Percentiles rank a stretch among this genome's conserved stretches.
These are phyloP conservation scores for Solanum neorickii DNA, from an alignment of 257 asterid genomes.

Conservation along the genomic window DNA sequence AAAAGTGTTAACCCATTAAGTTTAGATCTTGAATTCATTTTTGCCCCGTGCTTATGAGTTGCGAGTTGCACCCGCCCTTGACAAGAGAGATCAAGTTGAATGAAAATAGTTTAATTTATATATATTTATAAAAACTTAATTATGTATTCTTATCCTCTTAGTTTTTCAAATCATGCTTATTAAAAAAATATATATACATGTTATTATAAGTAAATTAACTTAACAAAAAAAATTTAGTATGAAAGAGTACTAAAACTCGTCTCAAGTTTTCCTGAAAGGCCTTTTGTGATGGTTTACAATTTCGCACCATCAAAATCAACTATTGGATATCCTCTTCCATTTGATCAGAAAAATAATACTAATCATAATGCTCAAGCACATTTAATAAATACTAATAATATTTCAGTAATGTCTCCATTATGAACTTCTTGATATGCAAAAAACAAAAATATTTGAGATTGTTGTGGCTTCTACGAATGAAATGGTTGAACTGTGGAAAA, in stretches of 20 bases:
- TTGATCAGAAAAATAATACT: background rate
- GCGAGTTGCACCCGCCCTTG: background rate
- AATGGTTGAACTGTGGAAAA: constrained; percentile 27
- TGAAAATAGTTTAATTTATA: background rate
- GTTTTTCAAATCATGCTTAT: background rate
- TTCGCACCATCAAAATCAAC: background rate
- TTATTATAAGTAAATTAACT: background rate
- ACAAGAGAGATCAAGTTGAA: background rate
- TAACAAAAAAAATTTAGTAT: constrained; percentile 6
- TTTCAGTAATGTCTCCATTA: background rate
- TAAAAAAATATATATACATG: background rate
- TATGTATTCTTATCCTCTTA: background rate
- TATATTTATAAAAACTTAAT: background rate
- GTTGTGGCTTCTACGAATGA: background rate
- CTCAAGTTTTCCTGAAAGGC: constrained; percentile 23
- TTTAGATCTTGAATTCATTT: background rate
- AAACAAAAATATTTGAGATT: constrained; percentile 23
- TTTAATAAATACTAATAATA: background rate
- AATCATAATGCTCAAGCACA: background rate
- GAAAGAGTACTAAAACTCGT: constrained; percentile 13
- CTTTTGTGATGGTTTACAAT: background rate
- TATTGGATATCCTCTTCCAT: background rate
- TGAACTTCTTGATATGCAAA: constrained; percentile 17
- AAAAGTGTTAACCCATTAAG: background rate
- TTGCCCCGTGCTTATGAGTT: background rate